Base-by-base conservation (phyloP, 2,329 filamentous ascomycete species). In the Coleophoma cylindrospora region DNA sequence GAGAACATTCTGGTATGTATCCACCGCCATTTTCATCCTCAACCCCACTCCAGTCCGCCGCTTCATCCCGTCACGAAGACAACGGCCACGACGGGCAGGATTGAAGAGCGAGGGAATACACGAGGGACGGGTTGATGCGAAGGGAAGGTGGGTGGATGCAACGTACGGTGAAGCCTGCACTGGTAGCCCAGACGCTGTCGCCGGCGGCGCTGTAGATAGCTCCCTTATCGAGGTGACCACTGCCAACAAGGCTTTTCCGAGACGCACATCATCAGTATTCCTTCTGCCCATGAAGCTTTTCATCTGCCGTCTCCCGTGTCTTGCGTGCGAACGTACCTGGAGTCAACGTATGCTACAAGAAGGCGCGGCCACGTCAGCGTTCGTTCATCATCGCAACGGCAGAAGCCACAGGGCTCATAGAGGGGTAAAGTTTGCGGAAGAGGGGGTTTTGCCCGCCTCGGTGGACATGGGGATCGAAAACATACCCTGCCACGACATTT, bases 131-230 rank as follows among this genome's bases (percentile, higher is more conserved):
- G 27, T 27, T 27, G 27, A 10, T 27, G 27, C 27, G 27, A 27
- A 27, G 7, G 27, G 27, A 27, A 27, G 27, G 27, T 27, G 27
- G 27, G 9, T 27, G 27, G 27, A 27, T 27, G 27, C 27, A 43
- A 61, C 64, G 50, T 63, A 67, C 64, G 10, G 56, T 54, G 75
- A 96, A 95, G 60, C 77, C 80, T 48, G 79, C 19, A 27, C 83
- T 84, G 40, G 76, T 68, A 54, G 90, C 90, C 89, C 90, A 95
- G 62, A 82, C 78, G 67, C 85, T 90, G 72, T 88, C 87, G 63
- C 90, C 89, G 61, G 87, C 87, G 57, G 73, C 74, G 71, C 87
- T 91, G 76, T 94, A 83, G 69, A 96, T 91, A 66, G 88, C 87
- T 63, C 80, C 91, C 75, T 90, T 86, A 75, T 94, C 86, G 66